phyloP scores from a whole-genome alignment of 805 yeast species.

The Ogataea zsoltii region DNA sequence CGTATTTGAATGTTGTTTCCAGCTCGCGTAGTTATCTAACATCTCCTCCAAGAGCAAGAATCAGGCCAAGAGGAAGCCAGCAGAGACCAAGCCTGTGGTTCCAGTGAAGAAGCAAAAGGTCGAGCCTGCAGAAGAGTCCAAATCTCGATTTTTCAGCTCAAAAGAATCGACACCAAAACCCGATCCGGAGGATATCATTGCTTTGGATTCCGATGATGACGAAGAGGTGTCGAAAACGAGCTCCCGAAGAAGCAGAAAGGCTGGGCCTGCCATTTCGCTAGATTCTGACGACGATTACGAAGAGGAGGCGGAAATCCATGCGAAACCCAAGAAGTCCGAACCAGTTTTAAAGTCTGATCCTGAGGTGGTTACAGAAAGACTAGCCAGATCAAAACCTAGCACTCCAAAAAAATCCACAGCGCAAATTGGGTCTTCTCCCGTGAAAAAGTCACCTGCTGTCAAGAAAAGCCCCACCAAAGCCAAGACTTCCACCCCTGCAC shows the following conservation, averaged over 20 bases:
- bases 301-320: neutral
- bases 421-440: neutral
- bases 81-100: neutral
- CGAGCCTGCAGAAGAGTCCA: neutral
- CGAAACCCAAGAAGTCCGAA: neutral
- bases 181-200: conserved; percentile 4
- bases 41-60: conserved; percentile 3
- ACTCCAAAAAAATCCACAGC: conserved; percentile 4
- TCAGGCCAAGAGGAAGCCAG: conserved; percentile 7
- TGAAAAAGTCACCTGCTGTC: neutral
- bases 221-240: conserved; percentile 5
- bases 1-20: conserved; percentile 3
- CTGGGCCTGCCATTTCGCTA: neutral
- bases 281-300: conserved; percentile 10
- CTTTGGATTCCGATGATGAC: conserved; percentile 18
- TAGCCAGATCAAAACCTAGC: neutral
- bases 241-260: neutral
- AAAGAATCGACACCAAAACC: neutral
- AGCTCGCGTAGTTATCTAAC: neutral
- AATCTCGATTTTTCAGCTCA: neutral
- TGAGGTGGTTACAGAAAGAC: conserved; percentile 2
- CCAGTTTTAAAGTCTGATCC: conserved; percentile 1
- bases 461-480: neutral
- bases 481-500: neutral
- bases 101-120: conserved; percentile 10